phyloP scores from a whole-genome alignment of 805 yeast species.

The Barnettozyma sp. region DNA sequence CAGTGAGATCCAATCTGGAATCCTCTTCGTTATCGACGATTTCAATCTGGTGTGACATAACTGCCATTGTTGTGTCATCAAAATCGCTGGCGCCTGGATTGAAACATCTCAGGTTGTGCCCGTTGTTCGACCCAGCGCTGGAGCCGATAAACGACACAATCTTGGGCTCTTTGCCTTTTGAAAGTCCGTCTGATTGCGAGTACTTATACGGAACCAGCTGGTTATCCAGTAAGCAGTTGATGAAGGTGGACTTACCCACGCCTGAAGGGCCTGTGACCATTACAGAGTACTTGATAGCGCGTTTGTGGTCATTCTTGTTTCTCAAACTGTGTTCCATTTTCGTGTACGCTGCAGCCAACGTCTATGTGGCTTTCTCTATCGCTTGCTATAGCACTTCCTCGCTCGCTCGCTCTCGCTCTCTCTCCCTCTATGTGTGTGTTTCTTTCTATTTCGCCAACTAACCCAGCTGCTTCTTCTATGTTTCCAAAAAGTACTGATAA shows the following conservation, averaged over 20 bases:
- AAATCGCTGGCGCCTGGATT: conserved; percentile 47
- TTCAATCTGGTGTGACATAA: conserved; percentile 60
- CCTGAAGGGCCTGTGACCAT: conserved; percentile 71
- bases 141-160: conserved; percentile 18
- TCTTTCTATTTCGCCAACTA: too few relatives aligned
- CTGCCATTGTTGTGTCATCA: conserved; percentile 69
- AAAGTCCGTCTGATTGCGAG: conserved; percentile 30
- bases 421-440: too few relatives aligned
- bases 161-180: conserved; percentile 25
- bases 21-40: conserved; percentile 51
- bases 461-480: too few relatives aligned
- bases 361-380: background rate
- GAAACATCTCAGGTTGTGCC: conserved; percentile 49
- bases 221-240: conserved; percentile 60
- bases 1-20: conserved; percentile 46
- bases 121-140: conserved; percentile 3
- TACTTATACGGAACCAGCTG: conserved; percentile 55
- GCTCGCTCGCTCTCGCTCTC: too few relatives aligned
- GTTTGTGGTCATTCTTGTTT: conserved; percentile 59
- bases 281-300: conserved; percentile 67
- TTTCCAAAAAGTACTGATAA: too few relatives aligned
- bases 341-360: background rate
- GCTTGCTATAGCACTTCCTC: too few relatives aligned
- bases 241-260: conserved; percentile 71
- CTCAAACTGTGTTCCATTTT: conserved; percentile 25